These are phyloP conservation scores for Pisolithus sp. DNA, from an alignment of 768 basidiomycete genomes.

Conservation along the genomic window DNA sequence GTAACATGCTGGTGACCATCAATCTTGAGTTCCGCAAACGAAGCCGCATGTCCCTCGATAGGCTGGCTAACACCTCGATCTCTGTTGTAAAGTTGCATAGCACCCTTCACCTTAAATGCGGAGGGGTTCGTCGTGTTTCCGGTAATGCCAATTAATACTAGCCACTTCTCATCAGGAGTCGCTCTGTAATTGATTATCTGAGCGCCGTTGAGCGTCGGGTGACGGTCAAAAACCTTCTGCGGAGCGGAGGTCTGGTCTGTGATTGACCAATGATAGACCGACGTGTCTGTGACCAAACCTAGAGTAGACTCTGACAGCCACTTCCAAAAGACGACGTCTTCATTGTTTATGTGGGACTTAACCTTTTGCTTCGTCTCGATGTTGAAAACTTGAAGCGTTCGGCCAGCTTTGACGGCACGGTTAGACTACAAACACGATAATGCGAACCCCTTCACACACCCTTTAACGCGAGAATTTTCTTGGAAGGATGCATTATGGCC, in stretches of 20 bases:
- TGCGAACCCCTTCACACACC: slow-evolving; percentile 34
- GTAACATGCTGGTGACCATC: slow-evolving; percentile 82
- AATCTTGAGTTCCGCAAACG: slow-evolving; percentile 87
- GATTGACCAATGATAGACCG: slow-evolving; percentile 90
- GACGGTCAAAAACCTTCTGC: slow-evolving; percentile 94
- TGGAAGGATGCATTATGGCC: slow-evolving; percentile 95
- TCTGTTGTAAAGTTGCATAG: slow-evolving; percentile 94
- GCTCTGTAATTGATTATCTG: slow-evolving; percentile 99
- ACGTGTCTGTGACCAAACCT: slow-evolving; percentile 90
- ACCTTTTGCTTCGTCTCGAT: slow-evolving; percentile 97
- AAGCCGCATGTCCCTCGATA: slow-evolving; percentile 97
- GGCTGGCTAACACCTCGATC: slow-evolving; percentile 94
- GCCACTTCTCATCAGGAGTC: slow-evolving; percentile 93
- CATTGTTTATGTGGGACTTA: slow-evolving; percentile 88
- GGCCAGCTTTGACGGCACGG: slow-evolving; percentile 53
- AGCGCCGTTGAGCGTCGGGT: slow-evolving; percentile 85
- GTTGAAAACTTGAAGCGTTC: slow-evolving; percentile 96
- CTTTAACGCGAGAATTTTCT: slow-evolving; percentile 96
- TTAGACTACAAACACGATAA: slow-evolving; percentile 2
- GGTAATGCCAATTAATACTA: slow-evolving; percentile 92
- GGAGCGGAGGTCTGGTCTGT: slow-evolving; percentile 68
- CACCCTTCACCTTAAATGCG: slow-evolving; percentile 97
- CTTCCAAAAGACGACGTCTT: slow-evolving; percentile 98
- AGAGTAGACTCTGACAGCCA: slow-evolving; percentile 91
- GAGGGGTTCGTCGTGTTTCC: slow-evolving; percentile 88